Base-by-base conservation (phyloP, 1,284 basidiomycete genomes). In the Apiotrichum porosum region DNA sequence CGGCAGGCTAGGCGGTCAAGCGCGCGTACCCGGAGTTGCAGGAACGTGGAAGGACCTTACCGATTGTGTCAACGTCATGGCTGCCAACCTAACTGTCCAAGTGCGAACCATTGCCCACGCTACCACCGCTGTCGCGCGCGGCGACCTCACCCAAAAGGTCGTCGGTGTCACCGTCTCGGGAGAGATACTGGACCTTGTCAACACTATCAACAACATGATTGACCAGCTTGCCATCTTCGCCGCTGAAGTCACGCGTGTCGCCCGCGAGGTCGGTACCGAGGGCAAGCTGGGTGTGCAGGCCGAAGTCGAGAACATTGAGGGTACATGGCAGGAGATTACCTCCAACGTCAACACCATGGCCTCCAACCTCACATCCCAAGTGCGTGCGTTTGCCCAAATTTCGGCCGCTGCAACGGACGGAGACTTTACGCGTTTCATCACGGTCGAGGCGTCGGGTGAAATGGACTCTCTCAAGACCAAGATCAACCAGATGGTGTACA, bases 401-500 rank as follows among this genome's bases (percentile, higher is more conserved):
- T 94, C 91, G 0, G 93, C 94, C 0, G 95, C 95, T 2, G 95
- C 95, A 14, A 97, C 94, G 77, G 94, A 97, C 67, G 95, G 95
- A 54, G 95, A 99, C 76, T 98, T 97, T 75, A 94, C 91, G 18
- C 83, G 93, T 18, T 98, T 98, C 79, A 97, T 98, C 77, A 98
- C 95, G 15, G 94, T 99, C 68, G 94, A 98, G 68, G 95, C 94
- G 0, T 87, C 84, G 49, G 95, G 95, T 48, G 95, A 98, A 75
- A 97, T 98, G 95, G 94, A 98, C 76, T 93, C 88, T 53, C 81
- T 99, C 75, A 98, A 98, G 80, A 97, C 91, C 6, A 95, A 97
- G 77, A 71, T 72, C 58, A 71, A 72, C 46, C 90, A 95, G 74
- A 97, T 97, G 94, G 91, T 98, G 52, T 97, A 92, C 78, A 94